Evolutionary conservation across 208 protist genomes (phyloP).

Genomic region (Crithidia bombi): DNA sequence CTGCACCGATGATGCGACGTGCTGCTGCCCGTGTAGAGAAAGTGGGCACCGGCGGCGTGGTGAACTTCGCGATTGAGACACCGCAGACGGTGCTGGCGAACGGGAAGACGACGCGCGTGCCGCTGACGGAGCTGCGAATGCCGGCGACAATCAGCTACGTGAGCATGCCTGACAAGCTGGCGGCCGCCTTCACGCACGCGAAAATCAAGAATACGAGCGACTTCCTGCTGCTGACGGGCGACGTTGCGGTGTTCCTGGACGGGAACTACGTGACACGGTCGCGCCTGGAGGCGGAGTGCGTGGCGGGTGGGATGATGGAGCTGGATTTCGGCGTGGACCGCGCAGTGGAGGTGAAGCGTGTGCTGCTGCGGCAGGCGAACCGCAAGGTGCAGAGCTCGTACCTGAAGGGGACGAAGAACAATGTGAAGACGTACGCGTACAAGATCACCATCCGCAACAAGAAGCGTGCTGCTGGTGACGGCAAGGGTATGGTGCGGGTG

Average conservation of each 20-base stretch:
- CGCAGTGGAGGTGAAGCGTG: constrained; percentile 31
- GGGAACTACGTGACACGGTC: constrained; percentile 32
- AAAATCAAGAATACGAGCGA: constrained; percentile 30
- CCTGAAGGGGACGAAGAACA: constrained; percentile 26
- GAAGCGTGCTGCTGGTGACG: constrained; percentile 17
- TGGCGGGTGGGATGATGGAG: constrained; percentile 16
- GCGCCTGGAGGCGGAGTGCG: constrained; percentile 22
- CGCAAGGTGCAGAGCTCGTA: constrained; percentile 25
- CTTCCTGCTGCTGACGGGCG: constrained; percentile 24
- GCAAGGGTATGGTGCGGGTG: constrained; percentile 17
- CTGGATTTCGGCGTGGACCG: constrained; percentile 34
- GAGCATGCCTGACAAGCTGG: constrained; percentile 26
- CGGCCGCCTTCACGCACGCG: constrained; percentile 28
- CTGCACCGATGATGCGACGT: constrained; percentile 24
- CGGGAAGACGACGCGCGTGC: constrained; percentile 28
- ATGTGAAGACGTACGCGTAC: constrained; percentile 26
- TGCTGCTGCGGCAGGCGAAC: constrained; percentile 37
- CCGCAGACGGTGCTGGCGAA: constrained; percentile 33
- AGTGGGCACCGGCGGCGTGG: constrained; percentile 25
- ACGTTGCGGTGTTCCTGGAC: constrained; percentile 35
- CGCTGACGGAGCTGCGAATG: constrained; percentile 31
- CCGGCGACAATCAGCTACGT: constrained; percentile 30
- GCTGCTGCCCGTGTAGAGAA: constrained; percentile 11
- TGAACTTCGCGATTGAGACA: constrained; percentile 29
- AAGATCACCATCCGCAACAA: constrained; percentile 34